Conservation (phyloP, 495 filamentous ascomycete genomes). For the Oidiodendron maius region DNA sequence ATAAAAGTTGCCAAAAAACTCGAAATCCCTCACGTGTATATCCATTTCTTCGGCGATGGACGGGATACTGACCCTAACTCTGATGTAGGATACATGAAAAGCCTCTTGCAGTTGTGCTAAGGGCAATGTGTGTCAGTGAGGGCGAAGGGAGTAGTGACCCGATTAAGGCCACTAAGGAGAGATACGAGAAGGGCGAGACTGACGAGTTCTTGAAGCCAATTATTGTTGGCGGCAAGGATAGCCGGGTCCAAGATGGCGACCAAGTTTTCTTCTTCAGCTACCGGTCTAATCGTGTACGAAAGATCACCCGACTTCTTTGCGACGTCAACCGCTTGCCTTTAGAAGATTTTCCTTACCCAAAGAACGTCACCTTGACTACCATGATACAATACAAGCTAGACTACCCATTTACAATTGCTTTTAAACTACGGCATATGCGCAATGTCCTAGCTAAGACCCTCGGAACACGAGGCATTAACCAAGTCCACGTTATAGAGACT, state of each 20-base stretch:
- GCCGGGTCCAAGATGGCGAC: conserved; percentile 82
- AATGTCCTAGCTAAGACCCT: conserved; percentile 97
- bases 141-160: conserved; percentile 81
- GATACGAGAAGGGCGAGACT: conserved; percentile 80
- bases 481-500: conserved; percentile 96
- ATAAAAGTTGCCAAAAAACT: conserved; percentile 84
- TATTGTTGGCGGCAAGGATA: conserved; percentile 80
- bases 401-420: conserved; percentile 89
- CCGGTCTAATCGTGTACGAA: conserved; percentile 94
- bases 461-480: conserved; percentile 75
- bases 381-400: conserved; percentile 99
- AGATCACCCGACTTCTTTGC: conserved; percentile 91
- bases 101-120: conserved; percentile 83
- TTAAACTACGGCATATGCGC: conserved; percentile 90
- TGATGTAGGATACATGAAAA: conserved; percentile 75
- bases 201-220: conserved; percentile 99
- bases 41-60: conserved; percentile 98
- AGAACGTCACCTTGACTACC: conserved; percentile 83
- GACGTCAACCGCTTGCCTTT: conserved; percentile 82
- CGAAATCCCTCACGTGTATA: conserved; percentile 83
- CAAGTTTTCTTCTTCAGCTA: conserved; percentile 99
- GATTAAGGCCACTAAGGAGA: conserved; percentile 77
- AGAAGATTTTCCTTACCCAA: conserved; percentile 92
- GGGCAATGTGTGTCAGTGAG: conserved; percentile 78
- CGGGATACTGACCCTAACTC: conserved; percentile 97